phyloP scores from a whole-genome alignment of 495 filamentous ascomycete genomes.

The Aspergillus hancockii region DNA sequence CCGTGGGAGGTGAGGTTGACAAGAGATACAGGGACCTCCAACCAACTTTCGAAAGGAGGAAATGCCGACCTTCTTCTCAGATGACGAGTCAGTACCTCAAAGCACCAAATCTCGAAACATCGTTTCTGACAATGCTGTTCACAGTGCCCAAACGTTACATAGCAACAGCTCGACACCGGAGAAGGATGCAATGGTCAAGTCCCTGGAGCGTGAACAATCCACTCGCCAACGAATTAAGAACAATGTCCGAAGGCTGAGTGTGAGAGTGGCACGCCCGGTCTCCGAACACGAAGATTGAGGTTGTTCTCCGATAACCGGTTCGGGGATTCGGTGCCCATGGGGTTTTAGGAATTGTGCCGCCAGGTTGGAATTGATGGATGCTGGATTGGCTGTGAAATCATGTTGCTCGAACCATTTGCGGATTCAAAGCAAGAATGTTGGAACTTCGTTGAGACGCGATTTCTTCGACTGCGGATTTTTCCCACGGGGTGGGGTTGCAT shows the following conservation, averaged over 20 bases:
- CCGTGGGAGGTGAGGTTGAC: background rate
- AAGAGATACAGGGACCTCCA: slow-evolving; percentile 36
- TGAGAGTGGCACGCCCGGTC: slow-evolving; percentile 24
- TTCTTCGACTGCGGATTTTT: slow-evolving; percentile 29
- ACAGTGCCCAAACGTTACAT: slow-evolving; percentile 43
- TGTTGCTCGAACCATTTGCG: background rate
- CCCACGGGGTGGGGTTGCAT: slow-evolving; percentile 10
- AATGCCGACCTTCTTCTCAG: slow-evolving; percentile 39
- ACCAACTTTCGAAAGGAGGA: slow-evolving; percentile 51
- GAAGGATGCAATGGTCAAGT: slow-evolving; percentile 33
- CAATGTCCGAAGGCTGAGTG: slow-evolving; percentile 38
- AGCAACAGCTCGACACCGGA: slow-evolving; percentile 34
- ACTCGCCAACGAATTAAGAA: slow-evolving; percentile 34
- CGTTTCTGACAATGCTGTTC: slow-evolving; percentile 33
- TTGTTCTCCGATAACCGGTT: background rate
- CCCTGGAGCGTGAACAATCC: slow-evolving; percentile 29
- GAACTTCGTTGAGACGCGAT: slow-evolving; percentile 45
- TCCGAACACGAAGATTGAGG: slow-evolving; percentile 24
- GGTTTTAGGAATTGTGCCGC: background rate
- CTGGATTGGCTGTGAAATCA: background rate
- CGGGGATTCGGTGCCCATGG: background rate
- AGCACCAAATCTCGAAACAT: slow-evolving; percentile 16
- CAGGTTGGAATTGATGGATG: background rate
- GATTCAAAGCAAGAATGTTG: slow-evolving; percentile 47
- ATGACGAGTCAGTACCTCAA: slow-evolving; percentile 45